Conservation (phyloP, 192 early-diverging fungal species). For the Hyaloraphidium curvatum region DNA sequence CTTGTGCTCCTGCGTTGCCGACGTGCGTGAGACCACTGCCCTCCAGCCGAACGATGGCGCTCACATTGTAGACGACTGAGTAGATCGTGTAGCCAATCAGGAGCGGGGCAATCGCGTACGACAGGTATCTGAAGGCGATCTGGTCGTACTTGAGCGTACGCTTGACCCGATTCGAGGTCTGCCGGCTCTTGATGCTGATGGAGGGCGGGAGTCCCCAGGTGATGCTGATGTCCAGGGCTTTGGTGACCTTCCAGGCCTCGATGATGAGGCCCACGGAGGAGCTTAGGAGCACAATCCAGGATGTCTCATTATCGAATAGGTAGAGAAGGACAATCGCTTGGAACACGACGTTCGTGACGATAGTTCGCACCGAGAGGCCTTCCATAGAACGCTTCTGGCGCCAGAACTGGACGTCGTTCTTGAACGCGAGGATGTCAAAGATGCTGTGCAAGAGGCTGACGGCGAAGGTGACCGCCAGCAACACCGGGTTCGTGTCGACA, state of each 20-base stretch:
- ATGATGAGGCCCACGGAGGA: conserved; percentile 62
- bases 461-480: conserved; percentile 51
- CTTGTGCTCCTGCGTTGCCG: conserved; percentile 83
- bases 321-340: conserved; percentile 79
- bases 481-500: conserved; percentile 68
- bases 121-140: conserved; percentile 69
- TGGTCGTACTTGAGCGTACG: conserved; percentile 34
- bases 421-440: conserved; percentile 86
- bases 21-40: too few relatives aligned
- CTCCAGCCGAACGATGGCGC: too few relatives aligned
- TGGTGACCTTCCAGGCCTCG: conserved; percentile 82
- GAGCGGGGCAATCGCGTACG: conserved; percentile 54
- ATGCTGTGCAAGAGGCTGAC: conserved; percentile 63
- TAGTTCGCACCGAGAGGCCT: conserved; percentile 62
- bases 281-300: conserved; percentile 66
- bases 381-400: conserved; percentile 55
- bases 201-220: conserved; percentile 21
- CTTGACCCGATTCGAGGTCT: conserved; percentile 20
- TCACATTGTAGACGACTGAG: conserved; percentile 53
- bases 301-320: conserved; percentile 72
- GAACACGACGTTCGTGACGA: conserved; percentile 60
- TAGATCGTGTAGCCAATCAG: conserved; percentile 64
- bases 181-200: conserved; percentile 24
- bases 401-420: conserved; percentile 89
- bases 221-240: conserved; percentile 41